These are phyloP conservation scores for Salix dunnii DNA, from an alignment of 345 rosid genomes.

Conservation along the genomic window DNA sequence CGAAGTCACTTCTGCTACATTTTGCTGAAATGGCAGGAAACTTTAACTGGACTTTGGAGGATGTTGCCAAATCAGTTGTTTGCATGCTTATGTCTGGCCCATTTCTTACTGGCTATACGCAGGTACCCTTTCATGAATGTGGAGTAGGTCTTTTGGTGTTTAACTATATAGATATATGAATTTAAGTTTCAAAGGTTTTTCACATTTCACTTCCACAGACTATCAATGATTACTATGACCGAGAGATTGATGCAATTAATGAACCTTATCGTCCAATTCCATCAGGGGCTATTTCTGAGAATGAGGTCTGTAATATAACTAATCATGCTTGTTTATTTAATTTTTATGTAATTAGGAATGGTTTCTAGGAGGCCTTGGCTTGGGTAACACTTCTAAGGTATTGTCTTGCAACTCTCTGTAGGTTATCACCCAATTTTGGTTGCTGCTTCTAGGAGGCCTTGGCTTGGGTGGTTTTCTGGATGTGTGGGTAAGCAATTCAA, in stretches of 20 bases:
- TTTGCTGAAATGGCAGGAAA: slow-evolving; percentile 53
- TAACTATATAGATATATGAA: slow-evolving; percentile 15
- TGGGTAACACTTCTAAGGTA: background rate
- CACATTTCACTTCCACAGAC: slow-evolving; percentile 48
- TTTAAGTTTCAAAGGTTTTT: slow-evolving; percentile 12
- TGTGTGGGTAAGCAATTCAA: slow-evolving; percentile 69
- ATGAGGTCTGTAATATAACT: slow-evolving; percentile 49
- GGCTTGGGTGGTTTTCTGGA: slow-evolving; percentile 79
- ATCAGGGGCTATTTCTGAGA: slow-evolving; percentile 88
- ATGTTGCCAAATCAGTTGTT: slow-evolving; percentile 79
- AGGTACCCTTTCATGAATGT: slow-evolving; percentile 41
- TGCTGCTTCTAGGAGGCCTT: slow-evolving; percentile 79
- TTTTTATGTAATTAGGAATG: background rate
- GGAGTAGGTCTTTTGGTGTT: slow-evolving; percentile 3
- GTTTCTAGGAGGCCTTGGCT: too few relatives aligned
- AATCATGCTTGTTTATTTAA: background rate
- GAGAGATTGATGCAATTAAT: slow-evolving; percentile 94
- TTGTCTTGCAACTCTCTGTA: slow-evolving; percentile 29
- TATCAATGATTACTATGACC: slow-evolving; percentile 89
- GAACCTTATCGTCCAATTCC: slow-evolving; percentile 99
- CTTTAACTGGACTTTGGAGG: slow-evolving; percentile 90
- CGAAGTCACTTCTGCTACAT: background rate
- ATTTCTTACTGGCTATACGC: slow-evolving; percentile 92
- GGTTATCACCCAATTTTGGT: slow-evolving; percentile 91
- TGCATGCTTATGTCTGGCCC: slow-evolving; percentile 99